Conservation (phyloP, 1,284 basidiomycete species). For the Golubevia sp. region DNA sequence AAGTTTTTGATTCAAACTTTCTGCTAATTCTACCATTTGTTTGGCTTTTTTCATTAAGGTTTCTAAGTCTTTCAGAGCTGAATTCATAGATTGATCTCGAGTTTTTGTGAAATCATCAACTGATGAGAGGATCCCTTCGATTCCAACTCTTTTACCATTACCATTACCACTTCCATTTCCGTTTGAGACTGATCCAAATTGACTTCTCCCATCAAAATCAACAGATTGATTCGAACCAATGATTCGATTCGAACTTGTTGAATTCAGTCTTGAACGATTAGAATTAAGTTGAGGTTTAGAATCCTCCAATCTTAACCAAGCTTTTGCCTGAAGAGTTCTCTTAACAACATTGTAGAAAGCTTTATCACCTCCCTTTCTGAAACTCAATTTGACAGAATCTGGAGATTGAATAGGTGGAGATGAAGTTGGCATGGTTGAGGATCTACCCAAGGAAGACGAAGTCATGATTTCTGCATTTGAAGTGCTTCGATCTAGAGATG, state of each 20-base stretch:
- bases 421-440: background rate
- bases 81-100: constrained; percentile 73
- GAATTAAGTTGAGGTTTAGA: too few relatives aligned
- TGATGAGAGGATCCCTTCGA: constrained; percentile 71
- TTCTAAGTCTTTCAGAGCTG: constrained; percentile 85
- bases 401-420: background rate
- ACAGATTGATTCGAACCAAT: constrained; percentile 2
- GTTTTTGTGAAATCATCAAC: constrained; percentile 71
- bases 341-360: constrained; percentile 80
- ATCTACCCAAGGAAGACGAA: too few relatives aligned
- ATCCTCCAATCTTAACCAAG: constrained; percentile 67
- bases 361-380: constrained; percentile 87
- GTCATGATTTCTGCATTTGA: too few relatives aligned
- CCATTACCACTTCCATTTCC: background rate
- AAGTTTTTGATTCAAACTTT: too few relatives aligned
- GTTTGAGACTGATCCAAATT: background rate
- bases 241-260: background rate
- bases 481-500: too few relatives aligned
- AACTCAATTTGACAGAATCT: constrained; percentile 68
- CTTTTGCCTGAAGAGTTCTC: constrained; percentile 74
- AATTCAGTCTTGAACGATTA: too few relatives aligned
- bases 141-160: constrained; percentile 34
- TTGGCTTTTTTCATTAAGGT: constrained; percentile 87
- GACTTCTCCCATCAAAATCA: background rate
- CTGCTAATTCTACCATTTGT: constrained; percentile 71